Base-by-base conservation (phyloP, 2,329 filamentous ascomycete genomes). In the Basipetospora chlamydospora region DNA sequence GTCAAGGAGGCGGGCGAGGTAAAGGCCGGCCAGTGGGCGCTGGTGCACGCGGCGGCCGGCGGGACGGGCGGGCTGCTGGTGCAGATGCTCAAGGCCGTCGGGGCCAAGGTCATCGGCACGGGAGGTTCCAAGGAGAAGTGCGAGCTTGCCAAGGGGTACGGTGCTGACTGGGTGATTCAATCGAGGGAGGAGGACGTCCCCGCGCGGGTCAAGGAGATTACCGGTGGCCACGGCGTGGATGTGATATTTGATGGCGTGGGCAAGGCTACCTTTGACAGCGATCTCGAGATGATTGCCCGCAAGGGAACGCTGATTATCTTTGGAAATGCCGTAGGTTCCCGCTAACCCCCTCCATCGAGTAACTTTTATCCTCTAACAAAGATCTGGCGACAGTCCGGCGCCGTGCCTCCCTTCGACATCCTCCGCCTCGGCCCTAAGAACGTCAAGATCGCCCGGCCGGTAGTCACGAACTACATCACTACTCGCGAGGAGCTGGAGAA, bases 171-270 rank as follows among this genome's bases (percentile, higher is more conserved):
- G 45, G 61, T 79, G 39, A 66, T 94, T 46, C 31, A 40, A 21
- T 41, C 42, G 10, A 56, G 57, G 29, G 55, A 60, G 22, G 74
- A 77, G 33, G 64, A 69, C 42, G 60, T 79, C 17, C 69, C 70
- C 39, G 57, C 54, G 26, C 64, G 70, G 51, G 76, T 84, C 5
- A 62, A 67, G 47, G 68, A 80, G 51, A 74, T 83, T 33, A 94
- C 85, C 0, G 70, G 64, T 2, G 79, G 79, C 0, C 60, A 74
- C 41, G 87, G 87, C 6, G 77, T 80, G 3, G 70, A 74, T 43
- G 84, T 78, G 8, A 79, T 93, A 20, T 92, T 85, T 52, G 86
- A 94, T 52, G 81, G 82, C 5, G 83, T 94, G 3, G 87, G 86
- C 10, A 84, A 84, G 60, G 67, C 69, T 33, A 94, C 87, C 0